phyloP scores from a whole-genome alignment of 208 protist genomes.

The Leishmania major region DNA sequence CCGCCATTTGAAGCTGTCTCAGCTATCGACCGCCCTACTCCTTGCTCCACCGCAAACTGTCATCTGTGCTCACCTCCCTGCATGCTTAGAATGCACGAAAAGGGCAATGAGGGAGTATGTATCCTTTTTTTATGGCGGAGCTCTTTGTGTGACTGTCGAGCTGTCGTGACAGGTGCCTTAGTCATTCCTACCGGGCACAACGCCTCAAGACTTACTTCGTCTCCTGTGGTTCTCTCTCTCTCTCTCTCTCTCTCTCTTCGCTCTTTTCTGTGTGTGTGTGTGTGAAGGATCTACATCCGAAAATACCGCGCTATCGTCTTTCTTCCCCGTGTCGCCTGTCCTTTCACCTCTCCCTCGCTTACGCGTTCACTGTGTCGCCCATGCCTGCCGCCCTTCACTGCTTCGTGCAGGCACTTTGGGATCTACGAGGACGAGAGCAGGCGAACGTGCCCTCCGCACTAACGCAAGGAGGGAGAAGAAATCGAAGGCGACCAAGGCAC shows the following conservation, averaged over 20 bases:
- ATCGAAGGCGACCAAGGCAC: background rate
- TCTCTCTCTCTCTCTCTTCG: background rate
- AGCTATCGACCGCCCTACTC: background rate
- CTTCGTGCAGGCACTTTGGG: background rate
- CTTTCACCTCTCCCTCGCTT: background rate
- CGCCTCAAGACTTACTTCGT: background rate
- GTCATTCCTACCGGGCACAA: background rate
- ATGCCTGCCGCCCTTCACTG: background rate
- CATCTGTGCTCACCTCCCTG: background rate
- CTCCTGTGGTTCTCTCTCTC: background rate
- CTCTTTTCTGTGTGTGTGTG: background rate
- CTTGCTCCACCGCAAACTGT: background rate
- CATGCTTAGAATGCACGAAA: background rate
- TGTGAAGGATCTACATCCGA: too few species aligned
- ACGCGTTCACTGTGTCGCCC: background rate
- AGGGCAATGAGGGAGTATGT: background rate
- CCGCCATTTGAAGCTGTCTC: background rate
- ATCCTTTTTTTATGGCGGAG: background rate
- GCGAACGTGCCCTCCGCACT: background rate
- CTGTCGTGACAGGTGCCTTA: background rate
- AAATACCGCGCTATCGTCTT: too few species aligned
- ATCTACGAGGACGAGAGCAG: background rate
- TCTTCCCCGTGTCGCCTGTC: too few species aligned
- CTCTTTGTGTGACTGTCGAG: background rate
- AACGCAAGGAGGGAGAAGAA: background rate